Conservation (phyloP, 1,284 basidiomycete species). For the Trichosporon coremiiforme region DNA sequence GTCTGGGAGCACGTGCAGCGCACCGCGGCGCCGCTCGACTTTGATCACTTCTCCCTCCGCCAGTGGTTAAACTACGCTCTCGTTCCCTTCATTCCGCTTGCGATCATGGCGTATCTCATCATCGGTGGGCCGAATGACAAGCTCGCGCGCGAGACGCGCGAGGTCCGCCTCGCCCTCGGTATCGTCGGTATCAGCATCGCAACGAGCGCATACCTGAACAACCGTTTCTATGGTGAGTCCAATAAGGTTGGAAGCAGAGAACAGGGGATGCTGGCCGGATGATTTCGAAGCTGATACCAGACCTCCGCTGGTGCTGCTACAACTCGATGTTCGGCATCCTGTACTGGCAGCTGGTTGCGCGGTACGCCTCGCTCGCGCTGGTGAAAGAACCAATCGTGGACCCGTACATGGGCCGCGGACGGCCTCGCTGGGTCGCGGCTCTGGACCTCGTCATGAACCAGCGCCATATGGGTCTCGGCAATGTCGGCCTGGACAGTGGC, state of each 20-base stretch:
- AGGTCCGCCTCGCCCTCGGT: neutral
- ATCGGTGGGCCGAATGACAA: neutral
- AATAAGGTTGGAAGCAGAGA: no score
- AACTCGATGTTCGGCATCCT: slow-evolving; percentile 41
- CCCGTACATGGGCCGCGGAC: slow-evolving; percentile 34
- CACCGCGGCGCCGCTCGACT: slow-evolving; percentile 9
- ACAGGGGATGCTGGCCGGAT: no score
- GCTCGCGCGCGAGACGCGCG: neutral
- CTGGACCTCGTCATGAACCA: slow-evolving; percentile 43
- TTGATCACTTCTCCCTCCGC: neutral
- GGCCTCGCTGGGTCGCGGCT: slow-evolving; percentile 33
- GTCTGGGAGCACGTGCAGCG: neutral
- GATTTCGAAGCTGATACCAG: neutral
- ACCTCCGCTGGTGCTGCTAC: slow-evolving; percentile 10
- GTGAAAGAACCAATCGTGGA: neutral
- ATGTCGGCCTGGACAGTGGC: slow-evolving; percentile 31
- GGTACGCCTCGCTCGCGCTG: slow-evolving; percentile 28
- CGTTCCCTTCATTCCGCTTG: neutral
- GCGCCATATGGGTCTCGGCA: slow-evolving; percentile 42
- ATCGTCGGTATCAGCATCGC: neutral
- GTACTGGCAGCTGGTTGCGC: slow-evolving; percentile 34
- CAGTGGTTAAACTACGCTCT: neutral
- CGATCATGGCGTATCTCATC: neutral
- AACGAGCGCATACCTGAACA: neutral
- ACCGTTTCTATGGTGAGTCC: slow-evolving; percentile 8